Evolutionary conservation across 306 rosid genomes (phyloP), one percentile per base, ranked within the genome.

Genomic region (Trifolium subterraneum): DNA sequence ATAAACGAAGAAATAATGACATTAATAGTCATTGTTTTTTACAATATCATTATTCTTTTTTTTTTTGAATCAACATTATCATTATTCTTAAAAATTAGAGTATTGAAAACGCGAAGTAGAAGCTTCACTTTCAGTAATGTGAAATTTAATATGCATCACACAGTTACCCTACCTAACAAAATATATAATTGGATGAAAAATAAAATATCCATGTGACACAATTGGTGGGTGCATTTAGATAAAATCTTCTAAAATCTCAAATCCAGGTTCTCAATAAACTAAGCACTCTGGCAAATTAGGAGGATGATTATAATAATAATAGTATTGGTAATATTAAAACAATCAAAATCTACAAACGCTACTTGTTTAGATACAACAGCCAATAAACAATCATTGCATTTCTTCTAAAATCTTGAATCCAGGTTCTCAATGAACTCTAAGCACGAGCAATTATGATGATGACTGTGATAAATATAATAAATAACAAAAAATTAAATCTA

Each of bases 381-480:
- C 39, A 27, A 59, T 27, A 59, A 59, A 59, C 39, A 59, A 59
- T 13, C 10, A 59, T 59, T 27, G 15, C 75, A 50, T 23, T 29
- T 67, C 48, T 68, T 41, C 18, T 16, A 16, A 33, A 79, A 58
- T 65, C 27, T 72, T 18, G 1, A 18, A 63, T 7, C 41, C 68
- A 41, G 3, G 52, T 71, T 60, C 20, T 39, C 42, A 6, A 35
- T 48, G 52, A 19, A 52, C 7, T 54, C 10, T 54, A 45, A 33
- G 54, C 52, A 72, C 8, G 8, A 45, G n/a, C 39, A 7, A 23
- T 23, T 23, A 10, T 0, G 36, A 55, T 45, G 71, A 35, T 44
- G 23, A 55, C 10, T 62, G 33, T n/a, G n/a, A n/a, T n/a, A n/a
- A n/a, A n/a, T n/a, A 27, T 65, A 10, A 45, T 33, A 56, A 56